phyloP scores from a whole-genome alignment of 768 basidiomycete species.

The Pisolithus albus region DNA sequence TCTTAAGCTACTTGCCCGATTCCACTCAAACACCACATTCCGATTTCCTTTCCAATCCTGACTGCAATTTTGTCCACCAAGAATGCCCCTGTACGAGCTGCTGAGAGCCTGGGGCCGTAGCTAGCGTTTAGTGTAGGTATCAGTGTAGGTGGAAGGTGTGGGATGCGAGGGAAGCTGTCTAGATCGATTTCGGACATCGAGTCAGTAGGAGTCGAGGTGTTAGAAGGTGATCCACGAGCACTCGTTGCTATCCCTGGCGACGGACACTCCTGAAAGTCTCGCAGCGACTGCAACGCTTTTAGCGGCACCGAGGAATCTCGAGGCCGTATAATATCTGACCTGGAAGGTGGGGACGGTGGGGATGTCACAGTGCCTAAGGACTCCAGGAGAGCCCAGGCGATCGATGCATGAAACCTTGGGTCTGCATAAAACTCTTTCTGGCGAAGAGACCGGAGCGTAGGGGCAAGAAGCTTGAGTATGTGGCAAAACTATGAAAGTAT shows the following conservation, averaged over 20 bases:
- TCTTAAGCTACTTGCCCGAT: conserved; percentile 6
- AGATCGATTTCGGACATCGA: background rate
- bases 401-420: conserved; percentile 84
- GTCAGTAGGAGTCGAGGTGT: background rate
- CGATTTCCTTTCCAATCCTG: conserved; percentile 66
- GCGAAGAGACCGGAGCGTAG: conserved; percentile 51
- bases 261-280: too few relatives aligned
- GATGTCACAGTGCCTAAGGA: conserved; percentile 2
- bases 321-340: background rate
- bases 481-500: conserved; percentile 43
- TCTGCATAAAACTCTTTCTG: conserved; percentile 74
- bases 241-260: too few relatives aligned
- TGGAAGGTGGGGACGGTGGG: background rate
- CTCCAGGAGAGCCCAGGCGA: conserved; percentile 81
- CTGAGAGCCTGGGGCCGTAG: conserved; percentile 37
- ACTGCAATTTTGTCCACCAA: conserved; percentile 48
- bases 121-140: conserved; percentile 44
- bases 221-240: background rate
- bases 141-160: conserved; percentile 42
- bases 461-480: conserved; percentile 51
- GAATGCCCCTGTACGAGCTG: conserved; percentile 42
- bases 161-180: conserved; percentile 39
- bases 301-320: too few relatives aligned
- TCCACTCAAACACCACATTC: conserved; percentile 36
- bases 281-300: too few relatives aligned